Conservation (phyloP, 805 yeast genomes). For the Cyberlindnera misumaiensis region DNA sequence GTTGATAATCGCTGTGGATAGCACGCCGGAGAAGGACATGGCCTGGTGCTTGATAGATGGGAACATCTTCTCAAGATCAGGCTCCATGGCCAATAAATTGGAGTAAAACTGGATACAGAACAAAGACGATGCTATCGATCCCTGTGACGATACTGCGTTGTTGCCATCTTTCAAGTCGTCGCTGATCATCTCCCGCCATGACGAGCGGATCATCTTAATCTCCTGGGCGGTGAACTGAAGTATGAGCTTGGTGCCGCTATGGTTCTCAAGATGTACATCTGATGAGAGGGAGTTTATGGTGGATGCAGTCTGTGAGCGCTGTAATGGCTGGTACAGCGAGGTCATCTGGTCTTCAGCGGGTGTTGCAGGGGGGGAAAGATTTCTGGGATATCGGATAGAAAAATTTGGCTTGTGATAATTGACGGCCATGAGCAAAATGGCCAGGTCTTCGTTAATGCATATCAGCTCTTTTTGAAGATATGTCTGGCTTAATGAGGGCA, state of each 20-base stretch:
- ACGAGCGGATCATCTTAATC: slow-evolving; percentile 26
- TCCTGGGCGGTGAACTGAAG: slow-evolving; percentile 27
- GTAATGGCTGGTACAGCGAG: neutral
- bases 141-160: slow-evolving; percentile 14
- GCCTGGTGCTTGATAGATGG: slow-evolving; percentile 80
- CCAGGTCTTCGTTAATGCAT: too few relatives aligned
- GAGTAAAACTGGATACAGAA: slow-evolving; percentile 75
- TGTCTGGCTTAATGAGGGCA: too few relatives aligned
- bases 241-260: slow-evolving; percentile 20
- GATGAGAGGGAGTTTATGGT: slow-evolving; percentile 15
- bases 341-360: neutral
- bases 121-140: slow-evolving; percentile 45
- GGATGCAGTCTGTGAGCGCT: slow-evolving; percentile 2
- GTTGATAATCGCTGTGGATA: slow-evolving; percentile 59
- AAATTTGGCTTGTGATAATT: too few relatives aligned
- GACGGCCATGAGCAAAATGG: too few relatives aligned
- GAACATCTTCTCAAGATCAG: slow-evolving; percentile 54
- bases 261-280: slow-evolving; percentile 11
- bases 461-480: too few relatives aligned
- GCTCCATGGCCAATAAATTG: slow-evolving; percentile 55
- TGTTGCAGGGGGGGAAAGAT: neutral
- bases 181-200: slow-evolving; percentile 33
- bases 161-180: slow-evolving; percentile 24
- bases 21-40: slow-evolving; percentile 70
- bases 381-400: too few relatives aligned